Evolutionary conservation across 2,329 filamentous ascomycete species (phyloP).

Genomic region (Paecilomyces sp.): DNA sequence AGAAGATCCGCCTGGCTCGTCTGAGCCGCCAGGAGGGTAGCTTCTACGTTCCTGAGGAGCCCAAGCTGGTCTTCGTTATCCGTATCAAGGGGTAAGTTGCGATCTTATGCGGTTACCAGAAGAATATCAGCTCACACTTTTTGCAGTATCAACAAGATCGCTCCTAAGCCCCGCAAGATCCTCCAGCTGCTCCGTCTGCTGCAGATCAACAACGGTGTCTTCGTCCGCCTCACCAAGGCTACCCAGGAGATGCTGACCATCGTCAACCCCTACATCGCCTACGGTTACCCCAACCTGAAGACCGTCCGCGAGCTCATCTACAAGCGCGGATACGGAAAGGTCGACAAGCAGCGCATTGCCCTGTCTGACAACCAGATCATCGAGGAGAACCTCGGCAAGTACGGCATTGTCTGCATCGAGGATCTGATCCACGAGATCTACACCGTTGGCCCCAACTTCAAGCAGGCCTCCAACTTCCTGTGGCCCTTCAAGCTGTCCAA

Average conservation of each 20-base stretch:
- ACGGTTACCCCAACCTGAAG: slow-evolving; percentile 99
- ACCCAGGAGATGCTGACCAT: slow-evolving; percentile 96
- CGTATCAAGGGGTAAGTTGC: slow-evolving; percentile 86
- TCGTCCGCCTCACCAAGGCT: slow-evolving; percentile 95
- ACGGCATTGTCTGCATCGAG: slow-evolving; percentile 98
- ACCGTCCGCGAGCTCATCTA: slow-evolving; percentile 98
- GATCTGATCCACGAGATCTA: slow-evolving; percentile 99
- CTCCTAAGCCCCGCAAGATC: slow-evolving; percentile 99
- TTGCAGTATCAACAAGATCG: slow-evolving; percentile 98
- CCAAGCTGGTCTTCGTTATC: slow-evolving; percentile 94
- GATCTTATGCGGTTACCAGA: not conserved
- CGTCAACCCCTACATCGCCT: slow-evolving; percentile 97
- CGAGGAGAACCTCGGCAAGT: slow-evolving; percentile 94
- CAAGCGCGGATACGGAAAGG: slow-evolving; percentile 99
- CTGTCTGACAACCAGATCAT: slow-evolving; percentile 98
- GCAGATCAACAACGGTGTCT: slow-evolving; percentile 99
- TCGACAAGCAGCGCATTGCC: slow-evolving; percentile 94
- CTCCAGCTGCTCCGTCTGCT: slow-evolving; percentile 98
- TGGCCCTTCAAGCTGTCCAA: slow-evolving; percentile 99
- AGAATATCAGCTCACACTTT: slow-evolving; percentile 5
- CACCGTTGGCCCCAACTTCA: slow-evolving; percentile 99
- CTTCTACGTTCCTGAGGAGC: slow-evolving; percentile 90
- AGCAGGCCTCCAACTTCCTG: slow-evolving; percentile 98
- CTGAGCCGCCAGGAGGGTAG: slow-evolving; percentile 85
- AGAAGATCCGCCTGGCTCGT: slow-evolving; percentile 91